These are phyloP conservation scores for Claviceps sp. DNA, from an alignment of 2,329 filamentous ascomycete genomes.

Conservation along the genomic window DNA sequence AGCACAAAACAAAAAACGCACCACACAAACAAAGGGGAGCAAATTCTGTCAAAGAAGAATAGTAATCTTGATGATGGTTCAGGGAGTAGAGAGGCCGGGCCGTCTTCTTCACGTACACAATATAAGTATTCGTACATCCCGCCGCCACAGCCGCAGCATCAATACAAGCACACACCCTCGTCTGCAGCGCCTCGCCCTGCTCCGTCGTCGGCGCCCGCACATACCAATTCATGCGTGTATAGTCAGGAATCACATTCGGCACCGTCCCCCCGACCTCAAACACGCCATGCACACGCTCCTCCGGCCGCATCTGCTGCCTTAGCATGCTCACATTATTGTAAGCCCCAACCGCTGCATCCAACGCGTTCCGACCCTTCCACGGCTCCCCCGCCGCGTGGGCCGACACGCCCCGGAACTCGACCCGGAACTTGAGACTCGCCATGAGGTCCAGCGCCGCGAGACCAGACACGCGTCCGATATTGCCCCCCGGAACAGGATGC, in stretches of 20 bases:
- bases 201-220: constrained; percentile 22
- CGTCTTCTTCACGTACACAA: constrained; percentile 16
- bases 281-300: constrained; percentile 24
- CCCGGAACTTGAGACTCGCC: constrained; percentile 7
- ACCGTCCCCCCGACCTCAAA: constrained; percentile 23
- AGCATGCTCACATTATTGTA: constrained; percentile 24
- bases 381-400: constrained; percentile 24
- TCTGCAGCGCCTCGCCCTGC: constrained; percentile 14
- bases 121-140: constrained; percentile 22
- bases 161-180: constrained; percentile 22
- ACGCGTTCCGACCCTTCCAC: constrained; percentile 24
- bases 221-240: constrained; percentile 25
- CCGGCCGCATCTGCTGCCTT: constrained; percentile 24
- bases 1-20: background rate
- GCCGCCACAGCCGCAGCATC: constrained; percentile 22
- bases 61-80: no score
- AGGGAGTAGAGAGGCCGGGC: background rate
- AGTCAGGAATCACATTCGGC: constrained; percentile 26
- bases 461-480: background rate
- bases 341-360: constrained; percentile 23
- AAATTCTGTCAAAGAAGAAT: background rate
- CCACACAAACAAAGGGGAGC: background rate
- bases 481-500: constrained; percentile 10
- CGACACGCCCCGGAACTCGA: constrained; percentile 19
- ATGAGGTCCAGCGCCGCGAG: constrained; percentile 2